Base-by-base conservation (phyloP, 1,139 yeast genomes). In the Taphrina confusa region DNA sequence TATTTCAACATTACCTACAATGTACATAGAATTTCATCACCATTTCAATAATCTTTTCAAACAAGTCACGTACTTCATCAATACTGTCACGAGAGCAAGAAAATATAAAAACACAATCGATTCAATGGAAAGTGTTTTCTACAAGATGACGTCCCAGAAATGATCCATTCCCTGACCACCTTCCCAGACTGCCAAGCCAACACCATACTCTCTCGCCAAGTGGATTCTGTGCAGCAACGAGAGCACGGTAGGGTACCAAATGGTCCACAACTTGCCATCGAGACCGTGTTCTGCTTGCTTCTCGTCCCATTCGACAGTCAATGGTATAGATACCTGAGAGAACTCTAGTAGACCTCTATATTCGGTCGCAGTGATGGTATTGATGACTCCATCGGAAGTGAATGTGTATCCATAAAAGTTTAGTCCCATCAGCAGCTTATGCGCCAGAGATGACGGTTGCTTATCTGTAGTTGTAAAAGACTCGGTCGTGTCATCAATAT, bases 241-340 rank as follows among this genome's bases (percentile, higher is more conserved):
- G 30, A 54, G 58, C 11, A 54, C 34, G 27, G 58, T 42, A 16
- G 58, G 49, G 37, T 31, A 54, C 50, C 58, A 54, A 36, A 54
- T 54, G 11, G 36, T 27, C 58, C 58, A 54, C 22, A 54, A 16
- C 8, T 25, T 45, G 25, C 49, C 49, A 31, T 44, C 51, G 28
- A 54, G 16, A 16, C 22, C 39, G 18, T 54, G 58, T 22, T 54
- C 58, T 2, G 30, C 49, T 8, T 22, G 31, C 23, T 22, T 18
- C 20, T 44, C 58, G 36, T 42, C n/a, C 58, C 58, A 54, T 6
- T 31, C 3, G 9, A 47, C 30, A n/a, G n/a, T 36, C 31, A 54
- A 25, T 9, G 44, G 58, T 1, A 44, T 25, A 22, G 51, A 23
- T 11, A 42, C 25, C 51, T 22, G 30, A 6, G 47, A 36, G 51